phyloP scores from a whole-genome alignment of 1,139 yeast genomes.

The Kodamaea sp. region DNA sequence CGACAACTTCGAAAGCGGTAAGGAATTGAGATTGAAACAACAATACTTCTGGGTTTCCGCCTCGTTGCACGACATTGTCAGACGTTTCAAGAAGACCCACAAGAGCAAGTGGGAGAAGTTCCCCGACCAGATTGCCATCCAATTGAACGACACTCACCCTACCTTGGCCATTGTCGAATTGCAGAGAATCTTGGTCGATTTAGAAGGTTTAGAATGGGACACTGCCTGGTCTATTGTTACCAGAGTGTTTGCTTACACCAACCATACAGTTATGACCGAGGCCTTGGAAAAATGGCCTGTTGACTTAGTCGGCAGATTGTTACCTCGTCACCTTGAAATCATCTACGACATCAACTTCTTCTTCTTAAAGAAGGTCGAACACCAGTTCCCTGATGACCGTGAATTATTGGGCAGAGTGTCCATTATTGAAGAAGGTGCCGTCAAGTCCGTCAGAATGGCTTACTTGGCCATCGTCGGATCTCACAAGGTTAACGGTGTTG shows the following conservation, averaged over 20 bases:
- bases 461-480: slow-evolving; percentile 88
- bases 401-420: slow-evolving; percentile 73
- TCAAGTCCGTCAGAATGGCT: slow-evolving; percentile 91
- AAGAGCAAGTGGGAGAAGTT: slow-evolving; percentile 75
- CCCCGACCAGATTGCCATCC: slow-evolving; percentile 87
- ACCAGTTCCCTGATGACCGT: slow-evolving; percentile 67
- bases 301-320: slow-evolving; percentile 68
- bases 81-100: slow-evolving; percentile 82
- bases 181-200: slow-evolving; percentile 81
- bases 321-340: slow-evolving; percentile 91
- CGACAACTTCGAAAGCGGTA: slow-evolving; percentile 89
- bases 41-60: slow-evolving; percentile 98
- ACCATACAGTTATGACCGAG: slow-evolving; percentile 93
- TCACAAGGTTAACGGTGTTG: slow-evolving; percentile 93
- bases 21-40: slow-evolving; percentile 89
- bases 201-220: slow-evolving; percentile 79
- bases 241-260: slow-evolving; percentile 84
- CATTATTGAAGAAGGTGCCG: slow-evolving; percentile 76
- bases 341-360: slow-evolving; percentile 82
- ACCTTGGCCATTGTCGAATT: slow-evolving; percentile 89
- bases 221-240: slow-evolving; percentile 85
- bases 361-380: slow-evolving; percentile 77
- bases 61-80: slow-evolving; percentile 84
- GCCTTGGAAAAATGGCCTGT: slow-evolving; percentile 97
- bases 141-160: slow-evolving; percentile 94